Percentiles rank a stretch among this genome's conserved stretches.
These are phyloP conservation scores for Colletotrichum sp. DNA, from an alignment of 2,329 filamentous ascomycete genomes.

Conservation along the genomic window DNA sequence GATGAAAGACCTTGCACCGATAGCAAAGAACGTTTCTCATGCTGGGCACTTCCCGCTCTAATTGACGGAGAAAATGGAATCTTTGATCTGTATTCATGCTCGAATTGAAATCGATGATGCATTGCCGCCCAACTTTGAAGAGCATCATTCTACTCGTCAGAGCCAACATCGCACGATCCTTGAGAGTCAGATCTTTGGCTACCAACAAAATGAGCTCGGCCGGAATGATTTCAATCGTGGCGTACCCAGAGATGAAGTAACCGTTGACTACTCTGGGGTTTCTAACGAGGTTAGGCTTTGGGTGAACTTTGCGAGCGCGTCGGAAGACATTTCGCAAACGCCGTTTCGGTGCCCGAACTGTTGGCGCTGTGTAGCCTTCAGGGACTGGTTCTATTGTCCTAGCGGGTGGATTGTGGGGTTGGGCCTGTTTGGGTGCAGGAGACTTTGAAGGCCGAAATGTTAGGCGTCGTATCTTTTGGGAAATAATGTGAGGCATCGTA, in stretches of 20 bases:
- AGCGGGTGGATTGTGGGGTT: background rate
- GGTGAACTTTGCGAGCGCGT: background rate
- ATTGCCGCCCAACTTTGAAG: background rate
- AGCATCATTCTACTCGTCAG: background rate
- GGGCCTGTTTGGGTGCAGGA: background rate
- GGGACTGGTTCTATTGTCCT: background rate
- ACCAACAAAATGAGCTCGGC: background rate
- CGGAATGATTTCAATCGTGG: background rate
- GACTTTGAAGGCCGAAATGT: background rate
- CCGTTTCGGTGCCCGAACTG: background rate
- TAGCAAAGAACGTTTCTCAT: background rate
- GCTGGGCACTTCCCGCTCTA: accelerated
- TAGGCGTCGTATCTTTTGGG: background rate
- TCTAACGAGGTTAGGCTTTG: background rate
- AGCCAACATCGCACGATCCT: accelerated
- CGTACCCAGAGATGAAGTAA: background rate
- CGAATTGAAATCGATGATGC: too few relatives aligned
- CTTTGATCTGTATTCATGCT: too few relatives aligned
- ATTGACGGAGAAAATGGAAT: accelerated
- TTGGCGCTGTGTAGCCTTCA: background rate
- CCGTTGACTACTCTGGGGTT: background rate
- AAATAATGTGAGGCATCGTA: background rate
- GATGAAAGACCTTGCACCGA: background rate
- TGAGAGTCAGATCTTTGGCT: accelerated
- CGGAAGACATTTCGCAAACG: background rate